Percentiles rank a stretch among this genome's conserved stretches.
Evolutionary conservation across 768 basidiomycete genomes (phyloP).

Genomic region (Nevesoporus exiguus): DNA sequence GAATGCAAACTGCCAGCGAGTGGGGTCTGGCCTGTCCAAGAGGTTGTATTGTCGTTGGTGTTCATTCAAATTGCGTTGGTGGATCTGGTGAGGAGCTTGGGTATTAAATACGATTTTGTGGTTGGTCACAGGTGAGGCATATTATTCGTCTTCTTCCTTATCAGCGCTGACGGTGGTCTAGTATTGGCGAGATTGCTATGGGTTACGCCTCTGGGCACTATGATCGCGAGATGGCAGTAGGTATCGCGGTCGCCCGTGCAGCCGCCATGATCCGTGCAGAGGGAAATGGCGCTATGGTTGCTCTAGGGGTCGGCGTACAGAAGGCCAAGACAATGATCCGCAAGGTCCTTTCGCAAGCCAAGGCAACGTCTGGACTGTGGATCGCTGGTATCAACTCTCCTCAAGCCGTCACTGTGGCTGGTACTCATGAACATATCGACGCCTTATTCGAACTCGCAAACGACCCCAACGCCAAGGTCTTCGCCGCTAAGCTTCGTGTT

Average conservation of each 20-base stretch:
- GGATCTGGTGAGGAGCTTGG: constrained; percentile 32
- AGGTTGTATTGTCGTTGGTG: constrained; percentile 33
- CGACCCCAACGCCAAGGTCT: constrained; percentile 26
- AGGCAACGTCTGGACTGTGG: constrained; percentile 29
- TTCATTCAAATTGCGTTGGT: constrained; percentile 34
- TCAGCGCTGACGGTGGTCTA: constrained; percentile 9
- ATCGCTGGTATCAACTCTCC: constrained; percentile 37
- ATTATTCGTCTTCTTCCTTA: neutral
- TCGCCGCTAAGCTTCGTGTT: constrained; percentile 30
- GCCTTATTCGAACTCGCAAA: constrained; percentile 26
- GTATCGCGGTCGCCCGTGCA: constrained; percentile 35
- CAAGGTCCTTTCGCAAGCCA: constrained; percentile 29
- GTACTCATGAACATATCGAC: constrained; percentile 31
- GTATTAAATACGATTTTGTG: constrained; percentile 33
- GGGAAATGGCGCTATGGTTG: constrained; percentile 36
- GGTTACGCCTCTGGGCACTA: constrained; percentile 37
- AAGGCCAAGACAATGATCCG: constrained; percentile 33
- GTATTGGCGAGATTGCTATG: constrained; percentile 37
- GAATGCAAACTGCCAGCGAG: constrained; percentile 21
- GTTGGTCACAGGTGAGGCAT: constrained; percentile 33
- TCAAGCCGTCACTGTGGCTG: constrained; percentile 36
- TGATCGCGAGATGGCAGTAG: constrained; percentile 33
- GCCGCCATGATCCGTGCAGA: constrained; percentile 35
- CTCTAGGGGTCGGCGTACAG: constrained; percentile 33
- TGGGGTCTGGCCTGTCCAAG: constrained; percentile 33